Base-by-base conservation (phyloP, 352 stramenopile species). In the Globisporangium apiculatum region DNA sequence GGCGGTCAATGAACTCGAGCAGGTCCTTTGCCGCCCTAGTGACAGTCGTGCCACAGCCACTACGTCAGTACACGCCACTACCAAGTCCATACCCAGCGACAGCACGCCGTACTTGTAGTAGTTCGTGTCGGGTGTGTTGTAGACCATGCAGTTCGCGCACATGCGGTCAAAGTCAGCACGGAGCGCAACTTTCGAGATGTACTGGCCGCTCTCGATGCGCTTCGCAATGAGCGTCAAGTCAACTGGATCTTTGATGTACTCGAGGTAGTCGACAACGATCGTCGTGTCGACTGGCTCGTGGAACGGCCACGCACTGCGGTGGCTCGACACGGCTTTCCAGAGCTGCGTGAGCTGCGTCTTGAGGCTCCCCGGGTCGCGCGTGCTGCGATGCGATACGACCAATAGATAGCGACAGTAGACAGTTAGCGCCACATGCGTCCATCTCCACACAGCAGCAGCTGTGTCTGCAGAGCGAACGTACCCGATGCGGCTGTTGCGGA, bases 281-380 rank as follows among this genome's bases (percentile, higher is more conserved):
- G 67, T 88, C 40, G 84, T 96, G 72, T 98, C 87, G 8, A 99
- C 97, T 0, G 97, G 97, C 64, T 99, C 95, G 40, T 97, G 89
- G 69, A 99, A 99, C 8, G 95, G 95, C 97, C 97, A 99, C 36
- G 96, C 83, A 60, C 94, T 98, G 43, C 97, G 89, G 66, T 99
- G 94, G 59, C 89, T 97, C 47, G 89, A 90, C 11, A 98, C 75
- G 35, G 96, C 87, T 49, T 93, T 94, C 51, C 96, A 80, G 17
- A 98, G 72, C 36, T 81, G 66, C 47, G 87, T 75, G 35, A 99
- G 68, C 51, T 94, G 86, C 18, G 81, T 87, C 63, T 88, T 97
- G 47, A 83, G 58, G 61, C 68, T 97, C 7, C 83, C 86, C 51
- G 76, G 80, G 54, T 94, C 85, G 10, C 86, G 82, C 38, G 75